Conservation (phyloP, 2,329 filamentous ascomycete species). For the Botrytis byssoidea region DNA sequence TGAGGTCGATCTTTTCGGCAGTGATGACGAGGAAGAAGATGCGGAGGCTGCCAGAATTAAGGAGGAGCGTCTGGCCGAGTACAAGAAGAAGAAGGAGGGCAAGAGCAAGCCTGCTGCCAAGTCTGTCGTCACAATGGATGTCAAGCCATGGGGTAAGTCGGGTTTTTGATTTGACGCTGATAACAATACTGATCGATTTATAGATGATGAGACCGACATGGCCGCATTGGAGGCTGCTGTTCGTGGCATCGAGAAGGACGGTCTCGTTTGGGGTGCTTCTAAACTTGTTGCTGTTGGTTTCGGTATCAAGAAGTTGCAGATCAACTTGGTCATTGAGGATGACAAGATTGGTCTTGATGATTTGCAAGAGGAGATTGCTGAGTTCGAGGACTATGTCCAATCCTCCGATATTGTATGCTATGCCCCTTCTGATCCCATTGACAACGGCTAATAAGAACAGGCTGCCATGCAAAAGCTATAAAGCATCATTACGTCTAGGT, state of each 20-base stretch:
- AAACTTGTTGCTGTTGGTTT: slow-evolving; percentile 89
- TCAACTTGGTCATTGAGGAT: slow-evolving; percentile 96
- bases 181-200: slow-evolving; percentile 28
- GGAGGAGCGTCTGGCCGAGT: slow-evolving; percentile 87
- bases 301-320: slow-evolving; percentile 99
- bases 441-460: slow-evolving; percentile 38
- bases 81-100: slow-evolving; percentile 94
- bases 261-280: slow-evolving; percentile 92
- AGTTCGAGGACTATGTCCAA: slow-evolving; percentile 93
- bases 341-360: slow-evolving; percentile 89
- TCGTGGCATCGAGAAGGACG: slow-evolving; percentile 82
- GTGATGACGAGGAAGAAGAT: slow-evolving; percentile 92
- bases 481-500: slow-evolving; percentile 39
- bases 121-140: slow-evolving; percentile 91
- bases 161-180: neutral
- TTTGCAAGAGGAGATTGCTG: slow-evolving; percentile 81
- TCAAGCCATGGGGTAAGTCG: slow-evolving; percentile 94
- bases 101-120: slow-evolving; percentile 93
- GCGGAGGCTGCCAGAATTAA: slow-evolving; percentile 79
- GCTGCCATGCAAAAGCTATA: slow-evolving; percentile 91
- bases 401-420: slow-evolving; percentile 74
- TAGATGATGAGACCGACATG: slow-evolving; percentile 94
- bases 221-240: slow-evolving; percentile 75
- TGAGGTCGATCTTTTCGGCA: slow-evolving; percentile 90
- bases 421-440: neutral